Conservation (phyloP, 2,329 filamentous ascomycete species). For the Fusarium nanum region DNA sequence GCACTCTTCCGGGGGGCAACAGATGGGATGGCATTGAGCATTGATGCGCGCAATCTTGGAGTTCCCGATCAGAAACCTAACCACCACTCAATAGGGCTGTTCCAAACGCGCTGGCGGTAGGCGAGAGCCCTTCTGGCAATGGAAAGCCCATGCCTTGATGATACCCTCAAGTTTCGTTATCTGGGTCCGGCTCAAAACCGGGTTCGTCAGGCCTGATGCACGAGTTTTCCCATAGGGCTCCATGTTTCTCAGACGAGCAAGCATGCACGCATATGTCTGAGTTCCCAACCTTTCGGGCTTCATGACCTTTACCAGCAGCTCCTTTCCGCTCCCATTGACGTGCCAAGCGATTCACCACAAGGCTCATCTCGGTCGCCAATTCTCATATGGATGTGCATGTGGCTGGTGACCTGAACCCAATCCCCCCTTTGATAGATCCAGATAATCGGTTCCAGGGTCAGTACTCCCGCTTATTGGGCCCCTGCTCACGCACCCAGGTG, state of each 20-base stretch:
- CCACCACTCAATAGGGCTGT: conserved; percentile 39
- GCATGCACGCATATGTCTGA: conserved; percentile 25
- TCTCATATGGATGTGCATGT: conserved; percentile 33
- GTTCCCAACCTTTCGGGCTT: conserved; percentile 27
- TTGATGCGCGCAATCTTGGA: conserved; percentile 45
- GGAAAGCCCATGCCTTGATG: not conserved
- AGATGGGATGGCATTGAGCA: conserved; percentile 40
- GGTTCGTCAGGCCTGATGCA: conserved; percentile 28
- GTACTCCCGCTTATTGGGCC: conserved; percentile 36
- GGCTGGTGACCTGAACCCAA: conserved; percentile 26
- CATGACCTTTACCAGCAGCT: conserved; percentile 36
- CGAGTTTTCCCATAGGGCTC: conserved; percentile 15
- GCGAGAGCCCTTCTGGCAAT: conserved; percentile 1
- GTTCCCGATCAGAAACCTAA: conserved; percentile 29
- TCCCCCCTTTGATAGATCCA: conserved; percentile 40
- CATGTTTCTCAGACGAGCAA: conserved; percentile 18
- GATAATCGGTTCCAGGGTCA: conserved; percentile 39
- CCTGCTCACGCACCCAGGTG: conserved; percentile 30
- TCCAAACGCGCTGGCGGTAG: conserved; percentile 30
- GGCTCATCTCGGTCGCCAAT: conserved; percentile 41
- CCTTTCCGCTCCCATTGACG: conserved; percentile 22
- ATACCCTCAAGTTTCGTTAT: conserved; percentile 23
- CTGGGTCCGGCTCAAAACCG: conserved; percentile 20
- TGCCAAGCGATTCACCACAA: conserved; percentile 33
- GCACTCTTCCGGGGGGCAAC: conserved; percentile 23